Base-by-base conservation (phyloP, 1,284 basidiomycete species). In the Sporisorium iseilematis-ciliati region DNA sequence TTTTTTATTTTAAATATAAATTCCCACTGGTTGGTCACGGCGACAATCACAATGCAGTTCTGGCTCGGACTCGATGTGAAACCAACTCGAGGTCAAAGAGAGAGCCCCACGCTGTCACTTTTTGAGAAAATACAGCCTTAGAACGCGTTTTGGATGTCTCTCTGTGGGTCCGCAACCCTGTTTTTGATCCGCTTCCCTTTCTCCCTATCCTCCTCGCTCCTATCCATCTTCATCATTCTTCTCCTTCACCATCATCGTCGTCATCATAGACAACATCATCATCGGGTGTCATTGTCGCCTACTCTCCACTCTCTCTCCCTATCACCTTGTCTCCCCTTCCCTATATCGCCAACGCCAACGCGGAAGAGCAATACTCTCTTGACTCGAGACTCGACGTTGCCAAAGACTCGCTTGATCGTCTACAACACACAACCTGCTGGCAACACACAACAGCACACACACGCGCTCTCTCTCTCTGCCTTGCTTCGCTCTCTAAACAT, bases 131-230 rank as follows among this genome's bases (percentile, higher is more conserved):
- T 14, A 26, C 14, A 48, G 29, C 26, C 18, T 42, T 29, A 42
- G n/a, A 55, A n/a, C 52, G 52, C 52, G 26, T 23, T 7, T 33
- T 25, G 40, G 8, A 10, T 40, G 42, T 25, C 29, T n/a, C 42
- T 51, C 40, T 54, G 35, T 21, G 42, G 29, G 26, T 57, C 61
- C 45, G 54, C 54, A 54, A 51, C 25, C 48, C 60, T 63, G 55
- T 23, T 52, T 57, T 35, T 35, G 43, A 7, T 12, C n/a, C 25
- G 20, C 38, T 41, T 29, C 38, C 7, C 25, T 29, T 26, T 6
- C 14, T 35, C 20, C 25, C 41, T 53, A 8, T 20, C 12, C 23
- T 46, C 21, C 20, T 40, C 40, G 38, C 45, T 31, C 53, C 41
- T 35, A 11, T 51, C 23, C 25, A 10, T 40, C 35, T 38, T 23